These are phyloP conservation scores for Boletus nobilissimus DNA, from an alignment of 1,284 basidiomycete species.

Conservation along the genomic window DNA sequence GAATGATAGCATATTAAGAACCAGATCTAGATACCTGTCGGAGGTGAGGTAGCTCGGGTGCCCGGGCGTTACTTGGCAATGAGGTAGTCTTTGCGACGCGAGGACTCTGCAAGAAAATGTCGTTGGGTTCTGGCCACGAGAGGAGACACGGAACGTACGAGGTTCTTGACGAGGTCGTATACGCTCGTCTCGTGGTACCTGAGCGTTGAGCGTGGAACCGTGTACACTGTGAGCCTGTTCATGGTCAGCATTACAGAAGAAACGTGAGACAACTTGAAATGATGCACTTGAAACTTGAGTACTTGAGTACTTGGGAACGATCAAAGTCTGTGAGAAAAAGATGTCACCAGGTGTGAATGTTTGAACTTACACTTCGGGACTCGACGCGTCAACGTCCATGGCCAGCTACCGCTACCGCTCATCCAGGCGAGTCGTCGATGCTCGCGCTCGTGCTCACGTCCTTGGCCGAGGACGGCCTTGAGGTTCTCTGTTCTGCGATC, in stretches of 20 bases:
- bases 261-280: no score
- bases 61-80: slow-evolving; percentile 53
- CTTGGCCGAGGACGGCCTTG: not conserved
- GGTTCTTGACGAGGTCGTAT: slow-evolving; percentile 79
- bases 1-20: not conserved
- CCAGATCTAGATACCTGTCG: not conserved
- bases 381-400: no score
- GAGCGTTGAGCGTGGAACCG: slow-evolving; percentile 82
- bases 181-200: slow-evolving; percentile 89
- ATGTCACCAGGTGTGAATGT: not conserved
- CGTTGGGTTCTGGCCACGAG: slow-evolving; percentile 53
- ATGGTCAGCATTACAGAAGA: not conserved
- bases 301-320: slow-evolving; percentile 81
- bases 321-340: slow-evolving; percentile 65
- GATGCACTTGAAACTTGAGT: no score
- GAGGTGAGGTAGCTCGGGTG: not conserved
- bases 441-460: not conserved
- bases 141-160: slow-evolving; percentile 64
- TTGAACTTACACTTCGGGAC: slow-evolving; percentile 79
- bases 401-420: no score
- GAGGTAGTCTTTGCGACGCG: slow-evolving; percentile 60
- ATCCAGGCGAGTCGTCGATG: no score
- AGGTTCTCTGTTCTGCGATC: not conserved
- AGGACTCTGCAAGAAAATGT: slow-evolving; percentile 48
- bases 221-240: slow-evolving; percentile 82